Base-by-base conservation (phyloP, 495 filamentous ascomycete genomes). In the Aspergillus steynii region DNA sequence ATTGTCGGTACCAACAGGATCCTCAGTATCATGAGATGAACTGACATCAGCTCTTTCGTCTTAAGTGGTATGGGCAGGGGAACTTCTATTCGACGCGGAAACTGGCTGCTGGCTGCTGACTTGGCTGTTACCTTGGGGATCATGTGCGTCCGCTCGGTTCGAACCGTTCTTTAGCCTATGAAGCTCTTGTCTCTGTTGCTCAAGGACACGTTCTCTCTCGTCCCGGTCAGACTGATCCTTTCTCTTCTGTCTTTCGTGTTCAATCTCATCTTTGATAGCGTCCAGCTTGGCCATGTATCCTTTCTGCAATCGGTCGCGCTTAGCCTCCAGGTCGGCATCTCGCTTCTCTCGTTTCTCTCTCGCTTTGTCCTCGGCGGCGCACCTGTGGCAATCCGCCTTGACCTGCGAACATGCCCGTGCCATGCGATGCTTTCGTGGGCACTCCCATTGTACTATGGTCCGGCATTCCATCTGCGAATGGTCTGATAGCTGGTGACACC, bases 391-490 rank as follows among this genome's bases (percentile, higher is more conserved):
- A 63, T 48, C 0, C 3, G 25, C 25, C 48, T 68, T 50, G 55
- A 29, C 42, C 50, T 60, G 58, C 34, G 67, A 70, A 61, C 85
- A 87, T 48, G 69, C 59, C 58, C 67, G 68, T 1, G 68, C 66
- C 3, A 70, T 53, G 20, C 71, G 71, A 71, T 92, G 89, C 12
- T 77, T 73, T 3, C 83, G 76, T 0, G 78, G 42, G 58, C 89
- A 92, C 1, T 65, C 72, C 50, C 71, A 75, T 6, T 76, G 64
- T 3, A 86, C 59, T 0, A 85, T 59, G 4, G 77, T 62, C 2
- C 62, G 67, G 67, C 90, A 92, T 2, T 71, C 64, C 64, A 88
- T 80, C 58, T 86, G 83, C 2, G 86, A 88, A 62, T 93, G 90
- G 61, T 93, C 86, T 0, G 69, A 66, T 0, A 89, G 63, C 29